phyloP scores from a whole-genome alignment of 352 stramenopile species.

The Nothophytophthora sp. region DNA sequence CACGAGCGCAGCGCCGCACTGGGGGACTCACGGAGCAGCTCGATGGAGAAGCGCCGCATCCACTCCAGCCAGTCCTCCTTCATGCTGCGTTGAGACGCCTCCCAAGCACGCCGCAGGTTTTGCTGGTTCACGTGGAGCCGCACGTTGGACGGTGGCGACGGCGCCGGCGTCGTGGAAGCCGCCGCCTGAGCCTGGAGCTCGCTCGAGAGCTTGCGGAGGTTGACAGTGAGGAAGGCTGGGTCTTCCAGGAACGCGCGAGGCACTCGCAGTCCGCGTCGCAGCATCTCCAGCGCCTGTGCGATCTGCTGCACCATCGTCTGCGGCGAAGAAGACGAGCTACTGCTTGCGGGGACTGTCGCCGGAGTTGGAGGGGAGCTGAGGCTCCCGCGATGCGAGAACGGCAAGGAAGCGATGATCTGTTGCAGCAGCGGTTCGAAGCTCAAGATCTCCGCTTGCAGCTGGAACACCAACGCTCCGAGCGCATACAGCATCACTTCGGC shows the following conservation, averaged over 20 bases:
- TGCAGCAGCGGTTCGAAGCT: slow-evolving; percentile 72
- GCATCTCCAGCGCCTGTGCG: slow-evolving; percentile 48
- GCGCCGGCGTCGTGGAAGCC: no score
- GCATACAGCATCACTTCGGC: slow-evolving; percentile 80
- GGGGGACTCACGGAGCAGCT: slow-evolving; percentile 97
- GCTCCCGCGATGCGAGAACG: slow-evolving; percentile 35
- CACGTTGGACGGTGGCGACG: no score
- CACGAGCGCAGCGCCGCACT: slow-evolving; percentile 95
- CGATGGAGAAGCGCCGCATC: slow-evolving; percentile 97
- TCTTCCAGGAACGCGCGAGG: slow-evolving; percentile 53
- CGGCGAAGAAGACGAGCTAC: slow-evolving; percentile 29
- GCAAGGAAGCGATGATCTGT: slow-evolving; percentile 62
- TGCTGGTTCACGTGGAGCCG: slow-evolving; percentile 53
- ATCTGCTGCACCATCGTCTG: slow-evolving; percentile 51
- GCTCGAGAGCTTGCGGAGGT: slow-evolving; percentile 37
- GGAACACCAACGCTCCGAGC: slow-evolving; percentile 63
- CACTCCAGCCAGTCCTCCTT: slow-evolving; percentile 99
- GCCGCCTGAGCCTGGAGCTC: slow-evolving; percentile 47
- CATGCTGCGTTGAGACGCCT: slow-evolving; percentile 79
- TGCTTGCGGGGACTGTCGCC: slow-evolving; percentile 11
- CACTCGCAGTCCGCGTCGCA: slow-evolving; percentile 50
- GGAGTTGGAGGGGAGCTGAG: slow-evolving; percentile 17
- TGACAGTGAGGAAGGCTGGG: slow-evolving; percentile 45
- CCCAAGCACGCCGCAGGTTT: slow-evolving; percentile 87
- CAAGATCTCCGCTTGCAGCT: slow-evolving; percentile 75